Evolutionary conservation across 2,329 filamentous ascomycete species (phyloP).

Genomic region (Talaromyces sp.): DNA sequence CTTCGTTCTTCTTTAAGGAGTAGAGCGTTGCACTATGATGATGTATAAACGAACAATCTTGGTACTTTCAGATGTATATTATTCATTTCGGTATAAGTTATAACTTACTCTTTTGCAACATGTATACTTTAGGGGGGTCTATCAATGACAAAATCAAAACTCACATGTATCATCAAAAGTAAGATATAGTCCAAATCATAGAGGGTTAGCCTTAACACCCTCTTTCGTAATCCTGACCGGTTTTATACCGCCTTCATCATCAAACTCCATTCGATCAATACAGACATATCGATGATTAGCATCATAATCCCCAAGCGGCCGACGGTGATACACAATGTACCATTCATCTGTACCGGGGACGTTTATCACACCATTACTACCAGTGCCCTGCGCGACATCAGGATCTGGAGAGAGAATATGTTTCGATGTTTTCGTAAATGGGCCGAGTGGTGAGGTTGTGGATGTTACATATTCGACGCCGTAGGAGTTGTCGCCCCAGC

Average conservation of each 20-base stretch:
- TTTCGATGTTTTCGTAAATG: constrained; percentile 33
- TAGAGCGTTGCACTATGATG: background rate
- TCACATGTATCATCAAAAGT: too few relatives aligned
- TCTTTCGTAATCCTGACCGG: constrained; percentile 40
- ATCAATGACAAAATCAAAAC: background rate
- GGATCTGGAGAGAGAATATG: constrained; percentile 35
- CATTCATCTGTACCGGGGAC: constrained; percentile 38
- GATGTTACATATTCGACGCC: constrained; percentile 46
- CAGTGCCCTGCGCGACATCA: constrained; percentile 33
- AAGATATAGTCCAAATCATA: background rate
- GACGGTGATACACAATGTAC: constrained; percentile 49
- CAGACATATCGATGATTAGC: constrained; percentile 48
- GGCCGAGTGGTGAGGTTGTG: constrained; percentile 37
- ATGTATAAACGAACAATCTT: background rate
- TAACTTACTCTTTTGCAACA: background rate
- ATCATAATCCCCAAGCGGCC: constrained; percentile 44
- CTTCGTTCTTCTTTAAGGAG: background rate
- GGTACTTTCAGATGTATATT: background rate
- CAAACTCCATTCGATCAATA: constrained; percentile 51
- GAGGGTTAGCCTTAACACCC: constrained; percentile 25
- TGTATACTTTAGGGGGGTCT: background rate
- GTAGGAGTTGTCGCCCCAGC: constrained; percentile 48
- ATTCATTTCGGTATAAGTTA: background rate
- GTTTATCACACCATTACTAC: constrained; percentile 44
- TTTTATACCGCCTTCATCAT: constrained; percentile 36